Evolutionary conservation across 148 eudicot species (phyloP).

Genomic region (Euryodendron excelsum): DNA sequence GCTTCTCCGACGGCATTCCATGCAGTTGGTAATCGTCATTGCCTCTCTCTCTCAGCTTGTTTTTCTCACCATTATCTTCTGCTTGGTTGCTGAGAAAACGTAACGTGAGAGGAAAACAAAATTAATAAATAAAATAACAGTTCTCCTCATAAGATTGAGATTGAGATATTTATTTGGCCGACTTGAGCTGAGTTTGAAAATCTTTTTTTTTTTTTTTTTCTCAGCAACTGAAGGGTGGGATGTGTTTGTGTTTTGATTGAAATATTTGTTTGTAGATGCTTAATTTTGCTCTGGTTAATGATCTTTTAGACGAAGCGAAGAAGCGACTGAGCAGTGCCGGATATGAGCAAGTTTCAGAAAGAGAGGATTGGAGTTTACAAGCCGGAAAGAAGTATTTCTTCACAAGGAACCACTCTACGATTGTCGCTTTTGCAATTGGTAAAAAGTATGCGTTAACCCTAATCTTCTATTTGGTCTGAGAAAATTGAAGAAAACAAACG

Average conservation of each 20-base stretch:
- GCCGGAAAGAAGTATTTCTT: conserved; percentile 84
- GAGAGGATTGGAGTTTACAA: conserved; percentile 74
- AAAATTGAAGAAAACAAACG: neutral
- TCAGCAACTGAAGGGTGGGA: no score
- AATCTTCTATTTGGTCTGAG: neutral
- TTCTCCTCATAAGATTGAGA: no score
- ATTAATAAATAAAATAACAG: no score
- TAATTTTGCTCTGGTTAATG: neutral
- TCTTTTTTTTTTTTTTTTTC: neutral
- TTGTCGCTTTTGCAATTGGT: conserved; percentile 96
- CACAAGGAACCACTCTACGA: conserved; percentile 87
- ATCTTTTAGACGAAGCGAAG: conserved; percentile 73
- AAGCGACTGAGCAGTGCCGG: conserved; percentile 67
- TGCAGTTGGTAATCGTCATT: conserved; percentile 66
- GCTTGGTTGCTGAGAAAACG: neutral
- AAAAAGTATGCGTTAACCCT: conserved; percentile 51
- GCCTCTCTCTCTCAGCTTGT: neutral
- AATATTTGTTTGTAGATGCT: neutral
- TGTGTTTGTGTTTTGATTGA: neutral
- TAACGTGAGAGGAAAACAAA: no score
- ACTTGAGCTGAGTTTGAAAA: neutral
- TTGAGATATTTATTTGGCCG: no score
- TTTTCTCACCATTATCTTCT: neutral
- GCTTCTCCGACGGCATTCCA: conserved; percentile 93
- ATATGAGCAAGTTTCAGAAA: conserved; percentile 72